Evolutionary conservation across 1,284 basidiomycete genomes (phyloP).

Genomic region (Thecaphora thlaspeos): DNA sequence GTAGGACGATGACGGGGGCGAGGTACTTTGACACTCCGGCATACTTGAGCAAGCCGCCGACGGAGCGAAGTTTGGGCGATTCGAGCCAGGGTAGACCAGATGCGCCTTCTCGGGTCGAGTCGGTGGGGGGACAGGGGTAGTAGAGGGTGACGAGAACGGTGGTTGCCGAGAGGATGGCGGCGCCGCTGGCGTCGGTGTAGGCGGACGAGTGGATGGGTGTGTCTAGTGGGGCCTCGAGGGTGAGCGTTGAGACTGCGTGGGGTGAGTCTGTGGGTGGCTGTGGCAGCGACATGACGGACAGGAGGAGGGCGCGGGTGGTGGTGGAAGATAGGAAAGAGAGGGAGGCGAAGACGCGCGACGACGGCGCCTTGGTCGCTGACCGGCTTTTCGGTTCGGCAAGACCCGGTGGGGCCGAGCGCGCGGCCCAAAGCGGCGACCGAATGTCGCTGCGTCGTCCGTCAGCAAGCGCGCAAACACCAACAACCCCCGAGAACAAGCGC

Average conservation of each 20-base stretch:
- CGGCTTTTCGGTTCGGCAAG: too few species aligned
- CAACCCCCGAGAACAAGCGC: too few species aligned
- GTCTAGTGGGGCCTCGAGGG: conserved; percentile 38
- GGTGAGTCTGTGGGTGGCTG: conserved; percentile 8
- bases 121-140: conserved; percentile 29
- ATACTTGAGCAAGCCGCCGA: conserved; percentile 46
- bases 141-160: conserved; percentile 47
- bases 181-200: conserved; percentile 19
- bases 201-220: conserved; percentile 16
- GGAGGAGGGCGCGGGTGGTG: background rate
- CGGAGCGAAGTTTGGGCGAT: conserved; percentile 25
- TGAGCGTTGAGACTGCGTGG: conserved; percentile 38
- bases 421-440: too few species aligned
- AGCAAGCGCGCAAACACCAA: too few species aligned
- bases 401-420: too few species aligned
- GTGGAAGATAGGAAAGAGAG: background rate
- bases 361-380: too few species aligned
- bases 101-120: background rate
- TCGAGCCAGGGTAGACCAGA: conserved; percentile 19
- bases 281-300: conserved; percentile 19
- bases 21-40: conserved; percentile 43
- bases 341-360: too few species aligned
- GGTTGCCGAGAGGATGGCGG: conserved; percentile 25
- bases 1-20: conserved; percentile 36
- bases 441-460: too few species aligned